These are phyloP conservation scores for Trametes sanguinea DNA, from an alignment of 768 basidiomycete species.

Conservation along the genomic window DNA sequence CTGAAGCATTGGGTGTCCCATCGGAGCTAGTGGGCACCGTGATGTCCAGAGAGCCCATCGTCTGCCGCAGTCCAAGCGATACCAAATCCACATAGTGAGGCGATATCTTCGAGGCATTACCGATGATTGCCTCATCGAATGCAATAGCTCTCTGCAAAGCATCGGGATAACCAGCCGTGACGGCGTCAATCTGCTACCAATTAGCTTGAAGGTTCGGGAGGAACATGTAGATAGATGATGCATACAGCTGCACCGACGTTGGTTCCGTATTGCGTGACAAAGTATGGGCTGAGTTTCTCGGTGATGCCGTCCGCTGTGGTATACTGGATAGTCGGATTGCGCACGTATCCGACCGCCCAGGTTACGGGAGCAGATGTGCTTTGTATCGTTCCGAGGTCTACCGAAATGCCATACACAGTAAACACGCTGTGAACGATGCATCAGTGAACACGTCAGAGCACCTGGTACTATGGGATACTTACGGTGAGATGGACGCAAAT, in stretches of 20 bases:
- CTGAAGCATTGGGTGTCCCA: conserved; percentile 25
- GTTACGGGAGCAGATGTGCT: conserved; percentile 25
- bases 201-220: too few relatives aligned
- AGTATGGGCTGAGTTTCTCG: conserved; percentile 26
- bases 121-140: conserved; percentile 29
- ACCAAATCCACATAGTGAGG: conserved; percentile 29
- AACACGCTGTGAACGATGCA: conserved; percentile 1
- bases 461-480: background rate
- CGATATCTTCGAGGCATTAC: conserved; percentile 26
- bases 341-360: conserved; percentile 32
- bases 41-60: conserved; percentile 31
- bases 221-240: background rate
- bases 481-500: conserved; percentile 24
- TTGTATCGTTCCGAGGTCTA: conserved; percentile 30
- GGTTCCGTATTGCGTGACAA: conserved; percentile 2
- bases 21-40: conserved; percentile 24
- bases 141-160: conserved; percentile 19
- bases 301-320: conserved; percentile 12
- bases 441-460: background rate
- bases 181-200: conserved; percentile 21
- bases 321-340: conserved; percentile 31
- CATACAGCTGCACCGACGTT: conserved; percentile 1
- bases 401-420: conserved; percentile 30
- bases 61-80: conserved; percentile 31
- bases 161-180: conserved; percentile 25